phyloP scores from a whole-genome alignment of 176 grass and related monocot genomes.

The Avena eriantha region DNA sequence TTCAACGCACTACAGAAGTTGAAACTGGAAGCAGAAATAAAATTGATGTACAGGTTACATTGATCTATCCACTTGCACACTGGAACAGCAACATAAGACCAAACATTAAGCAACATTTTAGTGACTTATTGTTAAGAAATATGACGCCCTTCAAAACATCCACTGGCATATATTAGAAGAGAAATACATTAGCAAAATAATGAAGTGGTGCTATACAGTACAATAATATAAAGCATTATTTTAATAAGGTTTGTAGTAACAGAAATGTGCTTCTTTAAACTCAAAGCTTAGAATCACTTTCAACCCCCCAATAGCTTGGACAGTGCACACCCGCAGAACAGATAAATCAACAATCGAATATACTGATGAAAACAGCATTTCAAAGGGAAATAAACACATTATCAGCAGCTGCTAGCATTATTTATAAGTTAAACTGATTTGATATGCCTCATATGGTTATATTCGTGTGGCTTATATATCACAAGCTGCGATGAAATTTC shows the following conservation, averaged over 20 bases:
- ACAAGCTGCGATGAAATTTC: constrained; percentile 12
- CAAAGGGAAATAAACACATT: constrained; percentile 18
- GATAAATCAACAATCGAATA: not conserved
- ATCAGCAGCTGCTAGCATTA: not conserved
- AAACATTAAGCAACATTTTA: constrained; percentile 30
- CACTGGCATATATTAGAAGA: constrained; percentile 1
- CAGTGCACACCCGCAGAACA: not conserved
- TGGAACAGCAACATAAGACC: constrained; percentile 9
- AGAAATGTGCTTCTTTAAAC: not conserved
- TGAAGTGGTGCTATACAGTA: not conserved
- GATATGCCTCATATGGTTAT: not conserved
- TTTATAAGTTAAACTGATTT: constrained; percentile 4
- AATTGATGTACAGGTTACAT: not conserved
- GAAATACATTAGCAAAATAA: constrained; percentile 6
- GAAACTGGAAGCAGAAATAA: constrained; percentile 28
- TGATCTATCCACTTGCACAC: not conserved
- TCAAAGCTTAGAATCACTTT: constrained; percentile 34
- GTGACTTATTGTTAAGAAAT: not conserved
- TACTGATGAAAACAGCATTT: constrained; percentile 28
- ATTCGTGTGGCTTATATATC: constrained; percentile 19
- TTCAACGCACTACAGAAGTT: not conserved
- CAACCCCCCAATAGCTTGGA: not conserved
- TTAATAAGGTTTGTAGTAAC: constrained; percentile 34
- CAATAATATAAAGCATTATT: constrained; percentile 21
- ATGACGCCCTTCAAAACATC: constrained; percentile 26